Conservation (phyloP, 352 stramenopile genomes). For the Globisporangium ultimum region DNA sequence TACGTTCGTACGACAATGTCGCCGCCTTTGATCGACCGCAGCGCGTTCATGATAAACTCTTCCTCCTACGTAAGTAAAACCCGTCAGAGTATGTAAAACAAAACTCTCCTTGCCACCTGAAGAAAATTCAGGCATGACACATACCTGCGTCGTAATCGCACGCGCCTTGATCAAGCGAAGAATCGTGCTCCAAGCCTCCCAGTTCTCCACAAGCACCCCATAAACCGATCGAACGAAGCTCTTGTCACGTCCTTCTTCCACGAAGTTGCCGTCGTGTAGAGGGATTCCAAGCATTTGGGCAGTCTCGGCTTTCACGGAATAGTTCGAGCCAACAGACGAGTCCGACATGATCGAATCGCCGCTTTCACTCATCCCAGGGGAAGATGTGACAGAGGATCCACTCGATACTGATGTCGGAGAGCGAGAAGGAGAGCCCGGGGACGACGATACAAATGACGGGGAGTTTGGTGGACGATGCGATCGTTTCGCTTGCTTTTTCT, state of each 20-base stretch:
- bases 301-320: conserved; percentile 74
- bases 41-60: conserved; percentile 70
- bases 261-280: conserved; percentile 58
- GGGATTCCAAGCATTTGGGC: conserved; percentile 79
- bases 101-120: neutral
- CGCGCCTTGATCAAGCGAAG: conserved; percentile 73
- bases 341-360: conserved; percentile 58
- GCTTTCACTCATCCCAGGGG: conserved; percentile 58
- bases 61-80: conserved; percentile 41
- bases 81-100: neutral
- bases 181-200: conserved; percentile 82
- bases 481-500: conserved; percentile 73
- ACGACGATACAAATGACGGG: conserved; percentile 57
- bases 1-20: conserved; percentile 62
- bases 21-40: conserved; percentile 71
- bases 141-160: conserved; percentile 66
- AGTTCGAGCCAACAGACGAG: conserved; percentile 63
- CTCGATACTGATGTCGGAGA: conserved; percentile 56
- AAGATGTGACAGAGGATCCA: conserved; percentile 46
- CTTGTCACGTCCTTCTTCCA: conserved; percentile 39
- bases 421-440: conserved; percentile 62
- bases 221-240: conserved; percentile 74
- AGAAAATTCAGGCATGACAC: neutral
- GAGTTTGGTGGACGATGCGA: conserved; percentile 60
- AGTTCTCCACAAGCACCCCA: conserved; percentile 78